Conservation (phyloP, 345 rosid genomes). For the Corymbia maculata region DNA sequence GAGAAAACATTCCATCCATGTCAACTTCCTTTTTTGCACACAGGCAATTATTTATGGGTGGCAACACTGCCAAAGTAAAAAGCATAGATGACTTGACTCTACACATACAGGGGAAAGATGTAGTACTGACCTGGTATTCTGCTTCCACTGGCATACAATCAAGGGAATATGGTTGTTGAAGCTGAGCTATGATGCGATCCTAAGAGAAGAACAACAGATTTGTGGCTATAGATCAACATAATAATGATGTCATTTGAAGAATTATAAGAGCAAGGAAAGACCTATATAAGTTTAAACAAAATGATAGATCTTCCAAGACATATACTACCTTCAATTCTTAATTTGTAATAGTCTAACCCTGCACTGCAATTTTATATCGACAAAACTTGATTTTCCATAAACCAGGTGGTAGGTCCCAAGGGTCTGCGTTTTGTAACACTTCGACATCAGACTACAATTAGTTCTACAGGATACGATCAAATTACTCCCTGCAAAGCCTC, state of each 20-base stretch:
- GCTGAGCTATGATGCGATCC: conserved; percentile 98
- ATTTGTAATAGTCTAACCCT: not conserved
- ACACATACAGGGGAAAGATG: no score
- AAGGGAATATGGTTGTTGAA: conserved; percentile 94
- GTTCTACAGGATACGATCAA: not conserved
- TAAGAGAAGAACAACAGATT: not conserved
- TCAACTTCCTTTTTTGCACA: not conserved
- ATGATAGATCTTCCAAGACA: not conserved
- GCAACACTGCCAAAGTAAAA: not conserved
- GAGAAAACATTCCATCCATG: not conserved
- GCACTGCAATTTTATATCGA: not conserved
- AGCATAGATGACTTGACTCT: not conserved
- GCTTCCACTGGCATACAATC: conserved; percentile 99
- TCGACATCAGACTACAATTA: not conserved
- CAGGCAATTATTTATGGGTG: not conserved
- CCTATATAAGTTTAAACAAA: not conserved
- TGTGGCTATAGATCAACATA: not conserved
- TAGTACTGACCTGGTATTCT: conserved; percentile 77
- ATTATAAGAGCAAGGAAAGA: not conserved
- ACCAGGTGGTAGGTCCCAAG: not conserved
- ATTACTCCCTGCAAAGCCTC: not conserved
- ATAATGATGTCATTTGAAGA: not conserved
- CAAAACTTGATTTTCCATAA: not conserved
- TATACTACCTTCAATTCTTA: not conserved
- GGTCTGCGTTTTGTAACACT: not conserved